Evolutionary conservation across 352 stramenopile genomes (phyloP), one percentile per base, ranked within the genome.

Genomic region (Globisporangium spinosum): DNA sequence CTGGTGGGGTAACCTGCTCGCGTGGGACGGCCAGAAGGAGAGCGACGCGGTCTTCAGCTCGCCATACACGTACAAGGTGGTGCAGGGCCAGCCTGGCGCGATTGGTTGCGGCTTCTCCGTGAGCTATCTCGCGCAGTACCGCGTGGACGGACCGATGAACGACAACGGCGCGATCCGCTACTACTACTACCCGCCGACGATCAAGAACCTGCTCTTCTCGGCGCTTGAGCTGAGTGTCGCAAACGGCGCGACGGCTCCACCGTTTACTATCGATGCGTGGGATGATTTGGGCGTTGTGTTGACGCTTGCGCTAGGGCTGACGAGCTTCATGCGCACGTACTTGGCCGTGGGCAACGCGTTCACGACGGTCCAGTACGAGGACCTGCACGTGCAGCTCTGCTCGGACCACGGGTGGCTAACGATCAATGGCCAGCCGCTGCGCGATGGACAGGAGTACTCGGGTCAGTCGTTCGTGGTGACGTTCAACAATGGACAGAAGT

Each of bases 1-100:
- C 12, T 95, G 87, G 87, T 95, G 87, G 87, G 87, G 87, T 60
- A 95, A 95, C 64, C 73, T 95, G 54, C 67, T 95, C 22, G 83
- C 85, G 9, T 91, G 74, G 73, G 69, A 89, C 62, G 71, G 70
- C 22, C 25, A 54, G 47, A 76, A 71, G 29, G 83, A 91, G 47
- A 91, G 83, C 35, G 87, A 94, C 62, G 80, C 87, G 53, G 71
- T 93, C 56, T 94, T 93, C 62, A 72, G 80, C 1, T 82, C 81
- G 7, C 82, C 87, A 40, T 94, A 93, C 74, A 85, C 84, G 53
- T 82, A 91, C 71, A 80, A 83, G 53, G 62, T 91, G 17, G 72
- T 82, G 49, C 68, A 70, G 20, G 65, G 68, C 13, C 64, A 80
- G 54, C 58, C 71, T 5, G 77, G 70, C 22, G 47, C 65, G n/a